phyloP scores from a whole-genome alignment of 202 grass and related monocot species.

The Saccharum hybrid region DNA sequence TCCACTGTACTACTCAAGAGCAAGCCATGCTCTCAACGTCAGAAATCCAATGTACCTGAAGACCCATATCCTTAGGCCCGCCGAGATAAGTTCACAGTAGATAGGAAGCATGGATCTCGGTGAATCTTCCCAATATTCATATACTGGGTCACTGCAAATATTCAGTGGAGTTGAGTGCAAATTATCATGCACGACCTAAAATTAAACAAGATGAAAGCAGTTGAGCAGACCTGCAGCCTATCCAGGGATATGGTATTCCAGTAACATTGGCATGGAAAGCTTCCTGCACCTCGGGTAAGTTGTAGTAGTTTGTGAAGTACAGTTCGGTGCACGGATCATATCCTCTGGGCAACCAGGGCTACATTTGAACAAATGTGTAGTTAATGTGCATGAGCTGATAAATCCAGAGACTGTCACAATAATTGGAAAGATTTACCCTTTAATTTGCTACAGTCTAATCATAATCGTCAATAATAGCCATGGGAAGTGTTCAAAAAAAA shows the following conservation, averaged over 20 bases:
- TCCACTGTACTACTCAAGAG: no score
- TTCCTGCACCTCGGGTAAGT: conserved; percentile 74
- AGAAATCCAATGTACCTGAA: conserved; percentile 64
- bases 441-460: background rate
- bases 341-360: conserved; percentile 77
- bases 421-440: background rate
- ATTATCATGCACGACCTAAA: background rate
- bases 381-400: background rate
- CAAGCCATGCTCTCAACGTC: background rate
- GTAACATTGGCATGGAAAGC: conserved; percentile 80
- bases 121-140: conserved; percentile 61
- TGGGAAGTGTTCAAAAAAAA: no score
- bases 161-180: conserved; percentile 1
- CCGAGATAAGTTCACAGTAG: conserved; percentile 72
- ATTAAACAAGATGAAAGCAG: conserved; percentile 32
- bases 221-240: conserved; percentile 62
- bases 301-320: conserved; percentile 69
- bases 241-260: conserved; percentile 65
- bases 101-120: conserved; percentile 79
- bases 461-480: no score
- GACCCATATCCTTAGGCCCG: conserved; percentile 71
- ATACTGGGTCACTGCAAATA: conserved; percentile 55
- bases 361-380: conserved; percentile 18
- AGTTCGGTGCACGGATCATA: conserved; percentile 75
- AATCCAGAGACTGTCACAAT: background rate